Conservation (phyloP, 306 rosid genomes). For the Inga laurina region DNA sequence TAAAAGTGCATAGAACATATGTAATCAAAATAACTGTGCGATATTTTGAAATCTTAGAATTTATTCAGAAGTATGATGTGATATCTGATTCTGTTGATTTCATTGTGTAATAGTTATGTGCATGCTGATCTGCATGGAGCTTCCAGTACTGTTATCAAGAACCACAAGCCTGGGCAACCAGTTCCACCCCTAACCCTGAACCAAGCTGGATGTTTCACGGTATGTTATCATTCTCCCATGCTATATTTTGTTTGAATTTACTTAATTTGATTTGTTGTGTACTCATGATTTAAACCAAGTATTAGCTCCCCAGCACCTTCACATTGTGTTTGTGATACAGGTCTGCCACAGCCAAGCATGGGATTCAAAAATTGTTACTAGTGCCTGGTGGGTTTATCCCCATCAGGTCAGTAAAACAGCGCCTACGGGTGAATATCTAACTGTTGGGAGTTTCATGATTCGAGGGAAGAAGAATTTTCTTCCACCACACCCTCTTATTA, state of each 20-base stretch:
- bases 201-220: constrained; percentile 97
- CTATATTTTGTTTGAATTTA: constrained; percentile 26
- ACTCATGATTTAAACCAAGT: constrained; percentile 37
- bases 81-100: constrained; percentile 43
- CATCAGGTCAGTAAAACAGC: constrained; percentile 99
- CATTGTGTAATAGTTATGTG: constrained; percentile 65
- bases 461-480: constrained; percentile 96
- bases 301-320: constrained; percentile 10
- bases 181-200: constrained; percentile 91
- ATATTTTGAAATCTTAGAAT: not conserved
- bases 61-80: constrained; percentile 20
- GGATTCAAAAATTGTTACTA: constrained; percentile 98
- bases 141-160: constrained; percentile 89
- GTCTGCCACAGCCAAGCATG: constrained; percentile 99
- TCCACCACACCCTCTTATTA: constrained; percentile 95
- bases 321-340: constrained; percentile 46
- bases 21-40: constrained; percentile 1
- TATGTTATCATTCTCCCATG: constrained; percentile 41
- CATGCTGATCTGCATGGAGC: constrained; percentile 99
- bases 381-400: constrained; percentile 99
- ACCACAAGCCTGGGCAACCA: constrained; percentile 84
- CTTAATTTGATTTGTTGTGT: constrained; percentile 27
- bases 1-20: constrained; percentile 10
- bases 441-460: constrained; percentile 98
- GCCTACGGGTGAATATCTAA: constrained; percentile 97